Evolutionary conservation across 2,329 filamentous ascomycete genomes (phyloP), one percentile per base, ranked within the genome.

Genomic region (Akanthomyces lecanii): DNA sequence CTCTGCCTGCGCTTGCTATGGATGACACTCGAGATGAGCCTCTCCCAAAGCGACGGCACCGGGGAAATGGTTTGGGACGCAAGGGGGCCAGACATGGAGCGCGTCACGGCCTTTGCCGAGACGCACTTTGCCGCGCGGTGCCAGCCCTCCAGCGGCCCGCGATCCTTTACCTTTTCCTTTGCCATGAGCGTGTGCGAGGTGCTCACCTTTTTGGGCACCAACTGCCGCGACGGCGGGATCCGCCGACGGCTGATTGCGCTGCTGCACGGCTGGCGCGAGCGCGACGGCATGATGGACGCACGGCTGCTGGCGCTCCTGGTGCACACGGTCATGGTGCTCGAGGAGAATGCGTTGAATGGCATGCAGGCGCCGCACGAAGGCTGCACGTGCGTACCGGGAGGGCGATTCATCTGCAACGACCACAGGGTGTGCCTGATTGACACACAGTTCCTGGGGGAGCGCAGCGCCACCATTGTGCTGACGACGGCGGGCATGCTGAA

Each of bases 351-450:
- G 14, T 48, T 44, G 42, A 48, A 28, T 28, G 55, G 55, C 44
- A 48, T 38, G 55, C 42, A 47, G 55, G 55, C 18, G 5, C n/a
- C 42, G 42, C 28, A 58, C 55, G 28, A 38, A 5, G 55, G 42
- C 25, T 58, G 55, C 55, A 28, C n/a, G 10, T 58, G 55, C 44
- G 28, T 38, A n/a, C 55, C 18, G 7, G 55, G 44, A 2, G 55
- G 44, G 11, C 8, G 2, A 2, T 58, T 58, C 21, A 58, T 58
- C 25, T 58, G 55, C 28, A 5, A 5, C 5, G 18, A 36, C 5
- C 55, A 58, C 55, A 14, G 55, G n/a, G 55, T 58, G 10, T 58
- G 55, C 55, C n/a, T 58, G n/a, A 47, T 58, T 7, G 30, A 58
- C 55, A 58, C 42, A n/a, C 18, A 48, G 55, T 58, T 58, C 12